Conservation (phyloP, 176 grass and related monocot genomes). For the Areca catechu region DNA sequence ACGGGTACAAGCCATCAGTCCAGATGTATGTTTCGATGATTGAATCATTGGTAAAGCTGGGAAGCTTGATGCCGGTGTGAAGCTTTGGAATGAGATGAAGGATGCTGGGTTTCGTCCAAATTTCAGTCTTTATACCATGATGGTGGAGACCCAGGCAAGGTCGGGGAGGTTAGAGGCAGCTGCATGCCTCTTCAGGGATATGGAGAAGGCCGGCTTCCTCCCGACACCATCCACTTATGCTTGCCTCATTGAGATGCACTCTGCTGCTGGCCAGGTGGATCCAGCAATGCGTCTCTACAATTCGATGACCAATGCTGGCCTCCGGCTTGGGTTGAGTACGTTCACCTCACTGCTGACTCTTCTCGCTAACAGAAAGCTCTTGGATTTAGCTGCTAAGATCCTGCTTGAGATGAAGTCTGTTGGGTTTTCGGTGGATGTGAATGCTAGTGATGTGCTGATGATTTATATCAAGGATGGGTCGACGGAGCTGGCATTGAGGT, state of each 20-base stretch:
- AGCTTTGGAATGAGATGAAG: slow-evolving; percentile 88
- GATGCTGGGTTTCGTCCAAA: slow-evolving; percentile 42
- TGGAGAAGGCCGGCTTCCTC: slow-evolving; percentile 95
- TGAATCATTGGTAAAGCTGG: slow-evolving; percentile 67
- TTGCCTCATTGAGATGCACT: slow-evolving; percentile 85
- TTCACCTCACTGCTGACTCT: slow-evolving; percentile 70
- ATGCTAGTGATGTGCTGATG: slow-evolving; percentile 79
- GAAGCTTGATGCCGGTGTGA: slow-evolving; percentile 77
- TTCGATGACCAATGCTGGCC: slow-evolving; percentile 85
- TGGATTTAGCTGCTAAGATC: slow-evolving; percentile 93
- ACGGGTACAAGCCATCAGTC: slow-evolving; percentile 42
- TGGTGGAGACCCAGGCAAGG: slow-evolving; percentile 78
- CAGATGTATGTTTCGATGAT: slow-evolving; percentile 51
- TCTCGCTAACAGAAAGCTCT: slow-evolving; percentile 70
- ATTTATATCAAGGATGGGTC: slow-evolving; percentile 91
- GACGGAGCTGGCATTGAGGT: slow-evolving; percentile 62
- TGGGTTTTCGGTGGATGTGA: slow-evolving; percentile 78
- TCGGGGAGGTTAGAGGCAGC: slow-evolving; percentile 52
- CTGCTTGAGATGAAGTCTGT: slow-evolving; percentile 89
- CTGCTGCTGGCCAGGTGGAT: slow-evolving; percentile 67
- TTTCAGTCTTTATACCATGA: slow-evolving; percentile 78
- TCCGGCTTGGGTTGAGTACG: slow-evolving; percentile 68
- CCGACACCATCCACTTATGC: slow-evolving; percentile 75
- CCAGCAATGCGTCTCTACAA: too few relatives aligned
- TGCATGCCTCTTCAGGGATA: slow-evolving; percentile 50